phyloP scores from a whole-genome alignment of 2,329 filamentous ascomycete species.

The Sordariomycetes sp. region DNA sequence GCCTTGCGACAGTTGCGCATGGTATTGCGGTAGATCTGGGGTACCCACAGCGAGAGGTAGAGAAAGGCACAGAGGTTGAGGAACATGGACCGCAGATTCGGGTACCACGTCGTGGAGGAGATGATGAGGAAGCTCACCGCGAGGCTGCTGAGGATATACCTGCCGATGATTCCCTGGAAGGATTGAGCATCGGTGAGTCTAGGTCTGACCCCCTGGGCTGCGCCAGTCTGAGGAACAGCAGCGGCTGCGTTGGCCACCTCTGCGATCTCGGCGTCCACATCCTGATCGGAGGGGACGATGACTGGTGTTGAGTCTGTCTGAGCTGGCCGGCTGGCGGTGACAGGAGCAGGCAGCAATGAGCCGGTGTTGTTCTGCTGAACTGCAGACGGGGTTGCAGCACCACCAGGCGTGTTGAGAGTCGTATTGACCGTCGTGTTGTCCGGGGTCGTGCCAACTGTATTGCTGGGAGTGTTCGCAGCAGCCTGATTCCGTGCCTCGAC shows the following conservation, averaged over 20 bases:
- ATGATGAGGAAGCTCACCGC: slow-evolving; percentile 49
- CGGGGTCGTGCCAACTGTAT: slow-evolving; percentile 11
- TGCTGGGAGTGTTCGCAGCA: slow-evolving; percentile 12
- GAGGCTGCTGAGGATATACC: slow-evolving; percentile 46
- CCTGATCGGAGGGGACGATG: slow-evolving; percentile 55
- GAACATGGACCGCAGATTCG: slow-evolving; percentile 43
- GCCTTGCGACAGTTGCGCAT: slow-evolving; percentile 87
- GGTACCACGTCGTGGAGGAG: slow-evolving; percentile 52
- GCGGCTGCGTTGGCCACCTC: slow-evolving; percentile 32
- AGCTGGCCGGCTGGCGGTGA: slow-evolving; percentile 21
- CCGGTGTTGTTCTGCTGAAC: slow-evolving; percentile 9
- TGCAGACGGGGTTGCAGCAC: slow-evolving; percentile 13
- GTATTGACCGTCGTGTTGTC: slow-evolving; percentile 1
- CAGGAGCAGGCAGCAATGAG: slow-evolving; percentile 29
- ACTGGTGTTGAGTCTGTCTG: slow-evolving; percentile 28
- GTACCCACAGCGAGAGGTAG: slow-evolving; percentile 86
- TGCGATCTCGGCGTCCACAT: slow-evolving; percentile 51
- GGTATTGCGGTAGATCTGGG: slow-evolving; percentile 85
- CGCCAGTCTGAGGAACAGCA: slow-evolving; percentile 11
- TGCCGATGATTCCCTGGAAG: slow-evolving; percentile 47
- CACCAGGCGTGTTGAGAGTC: no score
- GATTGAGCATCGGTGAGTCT: slow-evolving; percentile 20
- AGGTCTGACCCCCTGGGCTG: slow-evolving; percentile 14
- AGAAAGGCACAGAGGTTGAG: slow-evolving; percentile 56
- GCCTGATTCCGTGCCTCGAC: slow-evolving; percentile 21